Conservation (phyloP, 305 asterid species). For the Striga hermonthica region DNA sequence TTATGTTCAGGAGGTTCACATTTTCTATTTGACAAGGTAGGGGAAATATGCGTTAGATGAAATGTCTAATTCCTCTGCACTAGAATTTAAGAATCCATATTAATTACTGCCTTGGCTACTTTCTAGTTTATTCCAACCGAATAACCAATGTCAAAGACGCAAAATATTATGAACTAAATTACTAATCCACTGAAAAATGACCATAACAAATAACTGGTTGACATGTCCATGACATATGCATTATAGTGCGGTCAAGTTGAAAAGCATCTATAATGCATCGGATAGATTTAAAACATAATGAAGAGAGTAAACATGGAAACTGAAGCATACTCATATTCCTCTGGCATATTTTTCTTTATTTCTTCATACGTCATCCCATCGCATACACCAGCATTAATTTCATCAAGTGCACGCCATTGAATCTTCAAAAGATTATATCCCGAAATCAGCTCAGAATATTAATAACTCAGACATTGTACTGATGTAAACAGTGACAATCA, state of each 20-base stretch:
- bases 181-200: constrained; percentile 12
- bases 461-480: constrained; percentile 18
- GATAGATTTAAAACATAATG: constrained; percentile 8
- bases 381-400: constrained; percentile 91
- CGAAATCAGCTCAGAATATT: constrained; percentile 20
- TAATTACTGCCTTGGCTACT: too few relatives aligned
- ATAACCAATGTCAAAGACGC: not conserved
- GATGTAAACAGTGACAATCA: constrained; percentile 8
- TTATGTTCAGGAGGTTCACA: too few relatives aligned
- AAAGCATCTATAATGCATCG: constrained; percentile 16
- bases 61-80: too few relatives aligned
- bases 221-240: constrained; percentile 18
- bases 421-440: constrained; percentile 47
- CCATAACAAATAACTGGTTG: constrained; percentile 8
- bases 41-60: too few relatives aligned
- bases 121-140: too few relatives aligned
- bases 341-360: constrained; percentile 96
- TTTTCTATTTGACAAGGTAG: too few relatives aligned
- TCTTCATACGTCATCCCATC: constrained; percentile 98
- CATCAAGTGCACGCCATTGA: constrained; percentile 99
- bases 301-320: constrained; percentile 25
- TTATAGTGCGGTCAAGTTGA: constrained; percentile 19
- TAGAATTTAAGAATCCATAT: too few relatives aligned
- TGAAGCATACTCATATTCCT: constrained; percentile 80
- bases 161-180: not conserved